A percentile compares a stretch with the other conserved stretches of the same genome.
Evolutionary conservation across 441 rosid genomes (phyloP).

Genomic region (Populus hybrid): DNA sequence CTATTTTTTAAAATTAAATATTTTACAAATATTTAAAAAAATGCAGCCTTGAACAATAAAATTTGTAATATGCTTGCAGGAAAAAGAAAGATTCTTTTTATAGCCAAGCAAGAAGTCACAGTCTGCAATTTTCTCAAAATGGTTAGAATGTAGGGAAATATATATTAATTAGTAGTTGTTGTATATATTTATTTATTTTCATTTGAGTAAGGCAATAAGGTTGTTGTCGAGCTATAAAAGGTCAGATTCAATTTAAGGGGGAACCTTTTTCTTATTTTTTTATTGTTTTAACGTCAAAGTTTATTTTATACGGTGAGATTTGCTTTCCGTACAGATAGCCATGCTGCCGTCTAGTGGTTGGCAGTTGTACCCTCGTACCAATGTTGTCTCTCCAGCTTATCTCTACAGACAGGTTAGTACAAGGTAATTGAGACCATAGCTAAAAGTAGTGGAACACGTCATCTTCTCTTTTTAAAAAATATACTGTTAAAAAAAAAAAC

Average conservation of each 20-base stretch:
- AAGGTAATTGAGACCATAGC: not conserved
- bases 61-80: no score
- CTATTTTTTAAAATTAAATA: no score
- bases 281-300: no score
- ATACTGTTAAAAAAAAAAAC: not conserved
- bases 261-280: not conserved
- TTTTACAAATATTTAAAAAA: no score
- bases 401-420: not conserved
- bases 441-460: no score
- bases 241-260: not conserved
- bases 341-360: not conserved
- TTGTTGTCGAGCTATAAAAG: no score
- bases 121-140: not conserved
- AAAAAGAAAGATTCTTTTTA: constrained; percentile 19
- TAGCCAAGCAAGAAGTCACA: constrained; percentile 13
- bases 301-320: not conserved
- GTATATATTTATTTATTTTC: no score
- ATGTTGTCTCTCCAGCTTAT: not conserved
- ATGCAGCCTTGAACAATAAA: no score
- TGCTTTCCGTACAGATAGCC: constrained; percentile 21
- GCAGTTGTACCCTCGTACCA: constrained; percentile 24
- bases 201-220: no score
- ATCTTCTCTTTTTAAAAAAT: no score
- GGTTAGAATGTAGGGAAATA: no score
- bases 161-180: no score